Evolutionary conservation across 371 early-diverging fungal species (phyloP), one percentile per base, ranked within the genome.

Genomic region (Blastocladiella emersonii): DNA sequence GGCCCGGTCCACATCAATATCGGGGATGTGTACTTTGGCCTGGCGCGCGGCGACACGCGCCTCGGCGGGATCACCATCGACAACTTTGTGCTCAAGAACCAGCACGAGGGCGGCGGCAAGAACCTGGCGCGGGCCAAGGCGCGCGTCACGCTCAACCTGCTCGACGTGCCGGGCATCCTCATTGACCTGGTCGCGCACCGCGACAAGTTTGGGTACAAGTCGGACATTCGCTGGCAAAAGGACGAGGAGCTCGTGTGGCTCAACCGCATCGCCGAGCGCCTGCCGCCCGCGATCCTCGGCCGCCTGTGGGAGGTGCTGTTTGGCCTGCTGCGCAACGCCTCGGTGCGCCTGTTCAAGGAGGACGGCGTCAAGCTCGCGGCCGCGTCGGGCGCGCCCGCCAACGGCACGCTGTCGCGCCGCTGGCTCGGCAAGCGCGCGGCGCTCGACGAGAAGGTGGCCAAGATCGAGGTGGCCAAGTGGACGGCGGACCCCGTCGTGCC

Each of bases 1-100:
- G 56, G 56, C 10, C 59, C 59, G 37, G 8, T 59, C 3, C 59
- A 59, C 13, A 3, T 59, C 15, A 59, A 59, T 27, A 59, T 59
- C 27, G 59, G 59, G 15, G 8, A 59, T 4, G 12, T 59, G n/a
- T 10, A 59, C 10, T 59, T 59, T 13, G 44, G 44, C 3, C 34
- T 59, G 12, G 59, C 36, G 35, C 10, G 27, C 17, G 1, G 37
- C 19, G 17, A 59, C 25, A 21, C 57, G 30, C 21, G 25, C 21
- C 34, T 59, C 21, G 59, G 59, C 17, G 15, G 17, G 10, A 8
- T 59, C 23, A 5, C 17, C 7, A 13, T 25, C 37, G 32, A 59
- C 37, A 43, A 59, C 19, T 12, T 36, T 15, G 59, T 59, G 13
- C 59, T 59, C 30, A 25, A 17, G 21, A 34, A 34, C 43, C 8